Base-by-base conservation (phyloP, 306 rosid genomes). In the Luffa aegyptiaca region DNA sequence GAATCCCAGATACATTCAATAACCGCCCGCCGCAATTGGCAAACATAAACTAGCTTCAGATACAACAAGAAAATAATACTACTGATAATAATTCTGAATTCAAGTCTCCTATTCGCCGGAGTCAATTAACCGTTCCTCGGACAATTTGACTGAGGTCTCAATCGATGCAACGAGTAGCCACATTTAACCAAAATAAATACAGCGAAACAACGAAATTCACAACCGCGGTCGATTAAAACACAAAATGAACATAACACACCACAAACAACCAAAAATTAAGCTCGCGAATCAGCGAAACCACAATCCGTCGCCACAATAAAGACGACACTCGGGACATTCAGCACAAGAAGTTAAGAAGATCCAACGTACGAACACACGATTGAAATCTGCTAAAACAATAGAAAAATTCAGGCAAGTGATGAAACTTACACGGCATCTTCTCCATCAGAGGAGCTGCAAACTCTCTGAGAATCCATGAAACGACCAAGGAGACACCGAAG, bases 381-480 rank as follows among this genome's bases (percentile, higher is more conserved):
- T 66, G 65, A 17, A 36, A 80, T 68, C 48, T 6, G 42, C 6
- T 8, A 78, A n/a, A 62, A 63, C 8, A 13, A 62, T 5, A 66
- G 12, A 35, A 52, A 46, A 69, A 48, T 18, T 39, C 10, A 39
- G 35, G 21, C 5, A 41, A 39, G 36, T 42, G 77, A 77, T 8
- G 2, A 33, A 76, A 85, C 87, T 87, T 84, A 95, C 99, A 95
- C 46, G 99, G 92, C 72, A 95, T 71, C 81, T 95, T 89, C 94
- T 89, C 87, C 88, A 93, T 66, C 9, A 95, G 84, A 86, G 99
- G 97, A 82, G 94, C 90, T 17, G 82, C 99, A 76, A 93, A 84
- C 87, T 95, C 97, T 80, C 99, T 87, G 80, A 95, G 87, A 82
- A 95, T 81, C 99, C 99, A 95, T 7, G 99, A 89, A 79, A 88